These are phyloP conservation scores for Hypoxylon sp. DNA, from an alignment of 2,329 filamentous ascomycete genomes.

Conservation along the genomic window DNA sequence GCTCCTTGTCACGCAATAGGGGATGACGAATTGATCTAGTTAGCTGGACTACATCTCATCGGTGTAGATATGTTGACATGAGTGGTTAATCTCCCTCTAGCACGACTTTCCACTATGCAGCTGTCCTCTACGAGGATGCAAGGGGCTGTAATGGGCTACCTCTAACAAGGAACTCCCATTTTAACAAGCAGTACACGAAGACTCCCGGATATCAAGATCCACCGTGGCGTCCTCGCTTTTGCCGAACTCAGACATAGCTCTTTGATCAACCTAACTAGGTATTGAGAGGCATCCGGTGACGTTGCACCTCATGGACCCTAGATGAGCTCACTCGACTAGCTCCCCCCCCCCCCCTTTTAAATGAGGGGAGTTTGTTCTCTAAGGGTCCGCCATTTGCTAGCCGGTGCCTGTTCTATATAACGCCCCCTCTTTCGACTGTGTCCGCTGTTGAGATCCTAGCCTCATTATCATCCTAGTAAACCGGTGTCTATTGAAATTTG, in stretches of 20 bases:
- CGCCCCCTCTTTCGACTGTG: constrained; percentile 20
- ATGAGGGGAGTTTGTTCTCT: constrained; percentile 30
- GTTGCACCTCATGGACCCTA: constrained; percentile 27
- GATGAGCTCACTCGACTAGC: constrained; percentile 35
- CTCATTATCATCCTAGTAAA: not conserved
- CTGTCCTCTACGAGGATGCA: constrained; percentile 27
- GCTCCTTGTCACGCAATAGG: constrained; percentile 18
- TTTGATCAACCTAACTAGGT: constrained; percentile 23
- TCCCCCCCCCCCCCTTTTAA: constrained; percentile 41
- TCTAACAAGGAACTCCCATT: constrained; percentile 21
- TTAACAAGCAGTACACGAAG: constrained; percentile 22
- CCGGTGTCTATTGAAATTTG: not conserved
- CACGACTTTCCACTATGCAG: constrained; percentile 20
- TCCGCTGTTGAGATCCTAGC: not conserved
- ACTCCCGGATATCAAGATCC: constrained; percentile 28
- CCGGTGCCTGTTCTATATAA: constrained; percentile 44
- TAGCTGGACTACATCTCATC: constrained; percentile 27
- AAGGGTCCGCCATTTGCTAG: constrained; percentile 23
- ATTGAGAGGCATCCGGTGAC: constrained; percentile 36
- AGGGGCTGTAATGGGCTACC: constrained; percentile 38
- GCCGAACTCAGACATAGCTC: constrained; percentile 41
- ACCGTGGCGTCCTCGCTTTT: constrained; percentile 39
- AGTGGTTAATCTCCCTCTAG: constrained; percentile 25
- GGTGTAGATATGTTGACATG: constrained; percentile 12
- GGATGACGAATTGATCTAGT: constrained; percentile 36